Conservation (phyloP, 495 filamentous ascomycete genomes). For the Tetracladium setigerum region DNA sequence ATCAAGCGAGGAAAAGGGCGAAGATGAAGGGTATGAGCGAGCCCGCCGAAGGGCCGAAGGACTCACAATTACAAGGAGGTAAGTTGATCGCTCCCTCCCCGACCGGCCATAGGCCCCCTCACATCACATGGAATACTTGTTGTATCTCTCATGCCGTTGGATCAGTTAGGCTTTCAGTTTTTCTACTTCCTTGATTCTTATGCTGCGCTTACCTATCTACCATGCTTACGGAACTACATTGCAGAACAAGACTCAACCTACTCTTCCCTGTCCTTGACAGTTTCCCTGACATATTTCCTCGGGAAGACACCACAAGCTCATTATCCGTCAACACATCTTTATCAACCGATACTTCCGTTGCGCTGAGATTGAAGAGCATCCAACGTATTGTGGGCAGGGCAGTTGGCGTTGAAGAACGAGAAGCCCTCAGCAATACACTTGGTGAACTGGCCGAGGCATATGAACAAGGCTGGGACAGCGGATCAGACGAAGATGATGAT, state of each 20-base stretch:
- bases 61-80: slow-evolving; percentile 54
- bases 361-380: slow-evolving; percentile 57
- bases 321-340: slow-evolving; percentile 57
- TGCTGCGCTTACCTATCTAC: slow-evolving; percentile 1
- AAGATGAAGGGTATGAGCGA: slow-evolving; percentile 22
- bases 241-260: slow-evolving; percentile 40
- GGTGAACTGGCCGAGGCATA: slow-evolving; percentile 81
- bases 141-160: too few species aligned
- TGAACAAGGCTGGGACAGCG: slow-evolving; percentile 83
- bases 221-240: slow-evolving; percentile 24
- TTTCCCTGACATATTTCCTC: slow-evolving; percentile 63
- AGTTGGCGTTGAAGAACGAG: slow-evolving; percentile 69
- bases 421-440: slow-evolving; percentile 74
- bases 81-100: slow-evolving; percentile 19
- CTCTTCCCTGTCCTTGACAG: slow-evolving; percentile 75
- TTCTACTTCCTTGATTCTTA: neutral
- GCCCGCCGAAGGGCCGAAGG: slow-evolving; percentile 30
- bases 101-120: neutral
- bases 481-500: slow-evolving; percentile 75
- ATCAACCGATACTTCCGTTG: slow-evolving; percentile 66
- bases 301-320: slow-evolving; percentile 23
- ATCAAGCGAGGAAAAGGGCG: slow-evolving; percentile 21
- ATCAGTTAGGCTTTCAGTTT: too few species aligned
- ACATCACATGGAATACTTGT: neutral
- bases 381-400: slow-evolving; percentile 49